These are phyloP conservation scores for Fistulifera pelliculosa DNA, from an alignment of 108 stramenopile species.

Conservation along the genomic window DNA sequence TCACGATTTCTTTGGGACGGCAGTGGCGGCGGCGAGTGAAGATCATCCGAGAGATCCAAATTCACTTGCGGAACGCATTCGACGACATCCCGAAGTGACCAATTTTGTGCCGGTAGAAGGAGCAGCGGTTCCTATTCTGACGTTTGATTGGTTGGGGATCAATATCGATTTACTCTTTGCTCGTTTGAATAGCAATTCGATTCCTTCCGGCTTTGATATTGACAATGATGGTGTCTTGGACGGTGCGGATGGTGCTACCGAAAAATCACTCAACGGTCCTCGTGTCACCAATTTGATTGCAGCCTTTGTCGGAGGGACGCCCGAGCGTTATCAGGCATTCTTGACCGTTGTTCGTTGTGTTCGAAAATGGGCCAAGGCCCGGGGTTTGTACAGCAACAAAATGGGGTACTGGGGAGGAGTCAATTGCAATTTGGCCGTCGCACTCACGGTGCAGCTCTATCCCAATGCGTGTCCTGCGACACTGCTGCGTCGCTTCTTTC, in stretches of 20 bases:
- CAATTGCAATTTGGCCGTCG: conserved; percentile 96
- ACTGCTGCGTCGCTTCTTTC: conserved; percentile 85
- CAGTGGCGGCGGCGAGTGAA: conserved; percentile 21
- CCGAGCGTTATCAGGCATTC: conserved; percentile 74
- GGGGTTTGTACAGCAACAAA: conserved; percentile 99
- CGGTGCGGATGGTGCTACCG: conserved; percentile 88
- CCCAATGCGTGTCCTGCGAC: conserved; percentile 82
- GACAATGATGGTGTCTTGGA: conserved; percentile 88
- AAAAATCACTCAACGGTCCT: conserved; percentile 94
- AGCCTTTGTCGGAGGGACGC: conserved; percentile 72
- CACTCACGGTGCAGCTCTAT: conserved; percentile 88
- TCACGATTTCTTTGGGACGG: conserved; percentile 88
- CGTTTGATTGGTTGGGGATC: conserved; percentile 96
- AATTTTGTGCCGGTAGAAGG: conserved; percentile 88
- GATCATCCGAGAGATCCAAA: conserved; percentile 45
- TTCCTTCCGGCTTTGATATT: conserved; percentile 86
- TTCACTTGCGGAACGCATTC: conserved; percentile 79
- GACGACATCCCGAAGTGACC: conserved; percentile 75
- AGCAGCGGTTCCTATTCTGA: conserved; percentile 93
- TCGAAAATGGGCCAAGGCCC: conserved; percentile 90
- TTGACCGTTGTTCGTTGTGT: conserved; percentile 82
- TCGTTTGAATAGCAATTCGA: conserved; percentile 63
- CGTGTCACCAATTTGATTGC: conserved; percentile 93
- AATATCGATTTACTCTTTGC: conserved; percentile 97
- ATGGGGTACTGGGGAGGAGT: conserved; percentile 96